Evolutionary conservation across 495 filamentous ascomycete genomes (phyloP), one percentile per base, ranked within the genome.

Genomic region (Aspergillus leporis): DNA sequence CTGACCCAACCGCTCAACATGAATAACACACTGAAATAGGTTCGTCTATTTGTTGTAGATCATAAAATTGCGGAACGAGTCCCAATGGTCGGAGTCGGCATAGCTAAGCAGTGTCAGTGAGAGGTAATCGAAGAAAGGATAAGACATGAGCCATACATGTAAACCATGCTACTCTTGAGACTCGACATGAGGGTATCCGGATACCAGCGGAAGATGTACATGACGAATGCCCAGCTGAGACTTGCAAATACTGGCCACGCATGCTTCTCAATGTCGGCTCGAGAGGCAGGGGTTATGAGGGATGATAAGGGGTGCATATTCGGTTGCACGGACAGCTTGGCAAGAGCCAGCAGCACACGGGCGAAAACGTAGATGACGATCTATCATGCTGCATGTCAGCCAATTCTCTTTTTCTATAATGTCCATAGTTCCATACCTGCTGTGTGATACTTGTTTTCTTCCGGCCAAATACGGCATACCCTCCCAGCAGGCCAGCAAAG

Each of bases 341-440:
- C 95, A 40, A 92, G 68, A 5, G 89, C 89, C 36, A 99, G 85
- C 58, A 87, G 79, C 16, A 97, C 94, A 51, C 94, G 87, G 32
- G 93, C 94, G 69, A 98, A 98, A 53, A 99, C 88, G 76, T 98
- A 99, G 63, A 97, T 90, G 65, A 96, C 92, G 72, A 99, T 98
- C 74, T 79, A 40, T 36, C 5, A 12, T 0, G 23, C 45, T 12
- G 1, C 5, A 50, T 16, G 30, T 60, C 45, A 56, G 18, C 30
- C 16, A 13, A 22, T n/a, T 30, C 19, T 40, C 38, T 3, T 51
- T 49, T 48, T 58, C 23, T 47, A 14, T 4, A 28, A 52, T 51
- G 22, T 40, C 4, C 43, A 10, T 47, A 21, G 21, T 38, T 31
- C 49, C 70, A 55, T 72, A 81, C 78, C 83, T 99, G 94, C 79